Percentiles rank a stretch among this genome's conserved stretches.
Conservation (phyloP, 192 early-diverging fungal genomes). For the Pilobolus umbonatus region DNA sequence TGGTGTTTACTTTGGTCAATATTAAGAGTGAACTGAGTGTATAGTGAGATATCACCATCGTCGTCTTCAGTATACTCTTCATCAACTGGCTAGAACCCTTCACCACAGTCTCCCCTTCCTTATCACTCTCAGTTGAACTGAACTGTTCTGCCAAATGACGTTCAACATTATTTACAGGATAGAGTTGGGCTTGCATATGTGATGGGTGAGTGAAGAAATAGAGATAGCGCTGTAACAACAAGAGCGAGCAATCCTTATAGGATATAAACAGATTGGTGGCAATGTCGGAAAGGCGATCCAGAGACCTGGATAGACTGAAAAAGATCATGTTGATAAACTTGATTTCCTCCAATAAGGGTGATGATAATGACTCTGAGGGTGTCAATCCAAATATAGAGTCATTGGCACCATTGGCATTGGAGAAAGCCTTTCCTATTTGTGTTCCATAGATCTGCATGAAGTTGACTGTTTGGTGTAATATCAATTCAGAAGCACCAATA, state of each 20-base stretch:
- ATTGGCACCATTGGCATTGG: conserved; percentile 9
- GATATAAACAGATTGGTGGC: conserved; percentile 8
- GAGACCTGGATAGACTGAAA: conserved; percentile 38
- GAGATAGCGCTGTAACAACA: conserved; percentile 11
- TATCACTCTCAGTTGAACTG: neutral
- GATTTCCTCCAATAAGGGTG: conserved; percentile 45
- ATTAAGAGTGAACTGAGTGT: conserved; percentile 33
- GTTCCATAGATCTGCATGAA: conserved; percentile 43
- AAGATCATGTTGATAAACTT: conserved; percentile 49
- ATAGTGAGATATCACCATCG: conserved; percentile 30
- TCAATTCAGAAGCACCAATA: conserved; percentile 27
- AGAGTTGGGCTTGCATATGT: conserved; percentile 19
- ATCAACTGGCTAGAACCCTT: conserved; percentile 4
- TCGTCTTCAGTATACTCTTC: neutral
- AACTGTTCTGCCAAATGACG: conserved; percentile 2
- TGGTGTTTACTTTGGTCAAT: conserved; percentile 33
- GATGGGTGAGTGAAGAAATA: conserved; percentile 17
- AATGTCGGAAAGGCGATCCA: neutral
- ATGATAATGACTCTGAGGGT: conserved; percentile 29
- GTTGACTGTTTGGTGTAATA: conserved; percentile 37
- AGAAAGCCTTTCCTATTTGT: conserved; percentile 40
- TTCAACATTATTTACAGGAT: conserved; percentile 15
- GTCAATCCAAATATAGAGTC: conserved; percentile 6
- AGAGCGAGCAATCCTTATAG: conserved; percentile 16
- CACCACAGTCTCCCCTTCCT: conserved; percentile 12